Evolutionary conservation across 306 rosid species (phyloP), one percentile per base, ranked within the genome.

Genomic region (Pyrus betulifolia): DNA sequence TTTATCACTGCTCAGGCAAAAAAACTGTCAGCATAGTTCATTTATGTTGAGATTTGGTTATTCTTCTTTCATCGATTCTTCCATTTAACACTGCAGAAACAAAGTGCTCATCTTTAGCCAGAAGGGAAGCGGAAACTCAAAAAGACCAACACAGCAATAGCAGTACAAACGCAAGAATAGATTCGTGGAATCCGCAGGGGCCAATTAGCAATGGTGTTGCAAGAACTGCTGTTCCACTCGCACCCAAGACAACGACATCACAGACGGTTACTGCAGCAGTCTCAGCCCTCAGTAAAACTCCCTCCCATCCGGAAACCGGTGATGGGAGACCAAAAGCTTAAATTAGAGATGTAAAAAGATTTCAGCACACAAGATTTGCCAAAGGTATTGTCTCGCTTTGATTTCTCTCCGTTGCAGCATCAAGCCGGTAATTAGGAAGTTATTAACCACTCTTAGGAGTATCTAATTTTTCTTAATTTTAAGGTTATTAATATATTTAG

Each of bases 91-190:
- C 85, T 87, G 79, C 94, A 94, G 98, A 91, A 84, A 91, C 93
- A 57, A 87, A 86, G 83, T 88, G 91, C 79, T 88, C 98, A 44
- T 91, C 90, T 35, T 76, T 87, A 69, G 93, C 99, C 70, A 86
- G 90, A 82, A 87, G 77, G 62, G 91, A 89, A 78, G 79, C 80
- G 14, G 97, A 79, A 68, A 77, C 72, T 72, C 89, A 83, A 64
- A 89, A 80, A 76, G 88, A 88, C 57, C 78, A 85, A 35, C 64
- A 63, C 77, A 80, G 73, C 87, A 83, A 81, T 69, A 88, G 86
- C 80, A 44, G 65, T 58, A 86, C 86, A 77, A 90, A 76, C 75
- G 52, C 83, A 69, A 89, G 76, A 80, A 77, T 84, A 3, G 93
- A 83, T 72, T 81, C 72, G 21, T 74, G 75, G 63, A 76, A 45